Evolutionary conservation across 345 rosid species (phyloP).

Genomic region (Mercurialis annua): DNA sequence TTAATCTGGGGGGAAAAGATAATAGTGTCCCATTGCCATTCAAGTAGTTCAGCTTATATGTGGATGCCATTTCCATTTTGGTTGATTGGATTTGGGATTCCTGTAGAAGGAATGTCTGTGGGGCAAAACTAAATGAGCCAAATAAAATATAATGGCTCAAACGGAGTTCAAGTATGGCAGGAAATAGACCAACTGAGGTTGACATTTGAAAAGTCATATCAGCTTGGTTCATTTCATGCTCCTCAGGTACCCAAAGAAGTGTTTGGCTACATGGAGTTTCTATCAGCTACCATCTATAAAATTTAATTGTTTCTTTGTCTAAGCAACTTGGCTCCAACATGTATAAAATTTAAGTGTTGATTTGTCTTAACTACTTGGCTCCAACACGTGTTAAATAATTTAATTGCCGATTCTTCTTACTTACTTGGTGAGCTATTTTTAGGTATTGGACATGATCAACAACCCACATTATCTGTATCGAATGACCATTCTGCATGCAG

Average conservation of each 20-base stretch:
- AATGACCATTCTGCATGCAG: conserved; percentile 73
- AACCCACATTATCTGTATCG: conserved; percentile 84
- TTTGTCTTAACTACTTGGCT: not conserved
- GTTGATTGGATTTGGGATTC: no score
- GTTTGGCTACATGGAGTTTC: not conserved
- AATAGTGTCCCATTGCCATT: not conserved
- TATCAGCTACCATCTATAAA: not conserved
- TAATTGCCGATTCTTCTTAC: not conserved
- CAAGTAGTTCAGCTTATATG: not conserved
- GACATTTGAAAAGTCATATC: not conserved
- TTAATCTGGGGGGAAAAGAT: not conserved
- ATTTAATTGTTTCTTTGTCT: not conserved
- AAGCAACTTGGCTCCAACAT: not conserved
- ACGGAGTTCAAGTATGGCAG: not conserved
- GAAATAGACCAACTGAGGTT: not conserved
- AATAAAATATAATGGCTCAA: not conserved
- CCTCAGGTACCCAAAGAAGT: not conserved
- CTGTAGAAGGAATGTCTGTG: no score
- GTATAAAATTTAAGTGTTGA: not conserved
- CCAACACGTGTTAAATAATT: no score
- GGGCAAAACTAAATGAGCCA: not conserved
- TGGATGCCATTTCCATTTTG: no score
- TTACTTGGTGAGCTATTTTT: conserved; percentile 12
- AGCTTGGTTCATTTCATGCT: not conserved
- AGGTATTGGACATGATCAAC: conserved; percentile 80